Evolutionary conservation across 2,329 filamentous ascomycete species (phyloP), one percentile per base, ranked within the genome.

Genomic region (Juglanconis oblonga): DNA sequence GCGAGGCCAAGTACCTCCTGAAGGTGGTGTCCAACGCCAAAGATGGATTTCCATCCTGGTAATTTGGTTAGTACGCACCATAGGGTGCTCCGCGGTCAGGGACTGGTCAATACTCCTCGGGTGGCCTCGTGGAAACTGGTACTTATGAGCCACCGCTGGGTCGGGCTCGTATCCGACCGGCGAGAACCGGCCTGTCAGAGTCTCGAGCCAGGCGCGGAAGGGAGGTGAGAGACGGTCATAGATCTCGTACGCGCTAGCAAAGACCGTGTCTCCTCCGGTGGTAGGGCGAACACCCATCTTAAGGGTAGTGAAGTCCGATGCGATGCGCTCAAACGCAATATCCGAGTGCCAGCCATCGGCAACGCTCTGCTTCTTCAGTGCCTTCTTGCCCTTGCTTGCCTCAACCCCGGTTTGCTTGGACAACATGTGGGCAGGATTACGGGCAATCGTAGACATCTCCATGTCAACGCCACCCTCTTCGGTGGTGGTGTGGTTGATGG

Each of bases 51-150:
- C 80, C 81, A 84, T 0, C 82, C 82, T 2, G 81, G n/a, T 84
- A 1, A 83, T 81, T 3, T 82, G 85, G 66, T 87, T 87, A 5
- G 84, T 87, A 3, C 84, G 78, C 45, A 86, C 74, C 2, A 85
- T 71, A 1, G 83, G 83, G 67, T 83, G 80, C 3, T 76, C 73
- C 0, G 83, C 78, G 48, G 69, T 71, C 38, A 87, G 74, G 33
- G 77, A 75, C 3, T 72, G 36, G 36, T 38, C 36, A 11, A 38
- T 38, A 11, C 3, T 38, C 1, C 36, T 38, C 7, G 36, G 36
- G 36, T 38, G 36, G 7, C 36, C 36, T 7, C 36, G 36, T 8
- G 36, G 7, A 11, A 38, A 8, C 36, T 38, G 36, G 36, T 38
- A 38, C 36, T 8, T 7, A 38, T 38, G 36, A 38, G 36, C 36